Evolutionary conservation across 192 early-diverging fungal genomes (phyloP), one percentile per base, ranked within the genome.

Genomic region (Podila clonocystis): DNA sequence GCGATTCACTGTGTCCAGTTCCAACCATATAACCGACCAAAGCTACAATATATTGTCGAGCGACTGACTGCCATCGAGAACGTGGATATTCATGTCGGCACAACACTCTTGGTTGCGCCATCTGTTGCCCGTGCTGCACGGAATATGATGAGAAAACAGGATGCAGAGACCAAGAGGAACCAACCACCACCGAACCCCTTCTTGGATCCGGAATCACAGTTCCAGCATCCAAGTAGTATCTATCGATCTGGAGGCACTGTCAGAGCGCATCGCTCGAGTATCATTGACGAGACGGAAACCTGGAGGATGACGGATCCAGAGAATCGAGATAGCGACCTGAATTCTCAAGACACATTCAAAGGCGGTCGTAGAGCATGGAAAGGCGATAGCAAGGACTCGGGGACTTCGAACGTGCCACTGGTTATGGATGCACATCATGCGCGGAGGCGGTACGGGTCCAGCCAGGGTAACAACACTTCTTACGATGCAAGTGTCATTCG

Each of bases 21-120:
- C 8, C 24, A 65, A 11, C 77, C 77, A 33, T 17, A 59, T 26
- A 36, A 80, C 29, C 57, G 77, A 38, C 77, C 77, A 1, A 73
- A 73, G 38, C 49, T 80, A 2, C 50, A 57, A 4, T 29, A 80
- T 7, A 65, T 80, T n/a, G 70, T 80, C 4, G 77, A 72, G 30
- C 70, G 62, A 0, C 58, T 80, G 38, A 80, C 77, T 0, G 57
- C 70, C 15, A 80, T 80, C 31, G 77, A 80, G 28, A 80, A 69
- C 38, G 71, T 80, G 50, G 77, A 80, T 45, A 41, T 80, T 41
- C 77, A 80, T 73, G 77, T 80, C 2, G 77, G 77, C 0, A 80
- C 77, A 0, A 80, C 77, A 4, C 49, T 80, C 5, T 59, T 80
- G 0, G 77, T 80, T 15, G 77, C 77, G 1, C 77, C 77, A 5